A percentile compares a stretch with the other conserved stretches of the same genome.
These are phyloP conservation scores for Aphanocladium album DNA, from an alignment of 2,329 filamentous ascomycete genomes.

Conservation along the genomic window DNA sequence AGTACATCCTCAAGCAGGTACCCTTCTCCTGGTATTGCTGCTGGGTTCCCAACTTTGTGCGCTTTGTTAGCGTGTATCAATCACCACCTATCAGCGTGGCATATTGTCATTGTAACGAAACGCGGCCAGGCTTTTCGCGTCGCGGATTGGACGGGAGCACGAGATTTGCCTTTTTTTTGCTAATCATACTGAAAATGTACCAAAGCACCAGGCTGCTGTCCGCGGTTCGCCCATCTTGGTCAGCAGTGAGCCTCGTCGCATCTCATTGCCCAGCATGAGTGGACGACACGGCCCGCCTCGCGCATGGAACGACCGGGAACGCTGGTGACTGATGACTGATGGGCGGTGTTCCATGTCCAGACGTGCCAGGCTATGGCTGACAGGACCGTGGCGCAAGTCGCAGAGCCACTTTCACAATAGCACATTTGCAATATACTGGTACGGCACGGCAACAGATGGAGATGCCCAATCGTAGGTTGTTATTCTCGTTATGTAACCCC, in stretches of 20 bases:
- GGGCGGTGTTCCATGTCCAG: neutral
- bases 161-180: too few relatives aligned
- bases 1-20: too few relatives aligned
- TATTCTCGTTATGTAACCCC: neutral
- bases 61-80: too few relatives aligned
- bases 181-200: too few relatives aligned
- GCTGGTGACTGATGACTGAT: neutral
- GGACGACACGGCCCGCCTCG: neutral
- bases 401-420: neutral
- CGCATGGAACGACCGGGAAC: neutral
- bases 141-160: too few relatives aligned
- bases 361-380: neutral
- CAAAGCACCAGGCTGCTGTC: too few relatives aligned
- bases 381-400: neutral
- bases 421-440: neutral
- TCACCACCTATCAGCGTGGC: too few relatives aligned
- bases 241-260: neutral
- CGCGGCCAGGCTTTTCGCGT: too few relatives aligned
- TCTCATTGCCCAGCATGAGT: neutral
- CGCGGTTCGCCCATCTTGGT: too few relatives aligned
- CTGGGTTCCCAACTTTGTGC: too few relatives aligned
- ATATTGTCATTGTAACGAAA: too few relatives aligned
- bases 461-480: neutral
- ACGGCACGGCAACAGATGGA: neutral
- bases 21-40: neutral